These are phyloP conservation scores for Dipodascopsis tothii DNA, from an alignment of 805 yeast species.

Conservation along the genomic window DNA sequence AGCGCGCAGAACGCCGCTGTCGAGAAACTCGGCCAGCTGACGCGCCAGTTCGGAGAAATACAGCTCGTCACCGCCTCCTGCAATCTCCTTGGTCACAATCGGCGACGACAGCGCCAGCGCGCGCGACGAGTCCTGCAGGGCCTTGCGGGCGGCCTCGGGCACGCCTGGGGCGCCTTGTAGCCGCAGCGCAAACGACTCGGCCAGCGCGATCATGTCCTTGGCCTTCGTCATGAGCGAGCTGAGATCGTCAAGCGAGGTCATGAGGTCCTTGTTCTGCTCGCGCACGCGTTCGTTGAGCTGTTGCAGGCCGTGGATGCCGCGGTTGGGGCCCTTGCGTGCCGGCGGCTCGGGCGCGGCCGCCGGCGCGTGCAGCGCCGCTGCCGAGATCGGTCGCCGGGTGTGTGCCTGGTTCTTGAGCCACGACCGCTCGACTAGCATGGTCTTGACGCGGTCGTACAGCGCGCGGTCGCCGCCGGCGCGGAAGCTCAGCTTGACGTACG, in stretches of 20 bases:
- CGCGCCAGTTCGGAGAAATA: slow-evolving; percentile 57
- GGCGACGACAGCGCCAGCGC: slow-evolving; percentile 32
- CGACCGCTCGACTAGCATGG: slow-evolving; percentile 41
- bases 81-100: slow-evolving; percentile 33
- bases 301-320: slow-evolving; percentile 70
- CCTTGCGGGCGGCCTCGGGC: slow-evolving; percentile 32
- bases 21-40: slow-evolving; percentile 66
- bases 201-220: slow-evolving; percentile 54
- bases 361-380: slow-evolving; percentile 19
- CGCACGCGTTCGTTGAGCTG: slow-evolving; percentile 46
- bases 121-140: slow-evolving; percentile 31
- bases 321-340: slow-evolving; percentile 10
- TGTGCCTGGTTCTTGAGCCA: slow-evolving; percentile 34
- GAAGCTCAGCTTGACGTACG: slow-evolving; percentile 58
- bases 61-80: slow-evolving; percentile 26
- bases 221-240: slow-evolving; percentile 70
- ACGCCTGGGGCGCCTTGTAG: slow-evolving; percentile 30
- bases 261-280: slow-evolving; percentile 49
- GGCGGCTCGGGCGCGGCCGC: background rate
- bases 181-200: slow-evolving; percentile 32
- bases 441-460: slow-evolving; percentile 43
- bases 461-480: slow-evolving; percentile 56
- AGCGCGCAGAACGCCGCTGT: slow-evolving; percentile 39
- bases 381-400: background rate
- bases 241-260: slow-evolving; percentile 65